Evolutionary conservation across 2,329 filamentous ascomycete species (phyloP), one percentile per base, ranked within the genome.

Genomic region (Verticillium nonalfalfae): DNA sequence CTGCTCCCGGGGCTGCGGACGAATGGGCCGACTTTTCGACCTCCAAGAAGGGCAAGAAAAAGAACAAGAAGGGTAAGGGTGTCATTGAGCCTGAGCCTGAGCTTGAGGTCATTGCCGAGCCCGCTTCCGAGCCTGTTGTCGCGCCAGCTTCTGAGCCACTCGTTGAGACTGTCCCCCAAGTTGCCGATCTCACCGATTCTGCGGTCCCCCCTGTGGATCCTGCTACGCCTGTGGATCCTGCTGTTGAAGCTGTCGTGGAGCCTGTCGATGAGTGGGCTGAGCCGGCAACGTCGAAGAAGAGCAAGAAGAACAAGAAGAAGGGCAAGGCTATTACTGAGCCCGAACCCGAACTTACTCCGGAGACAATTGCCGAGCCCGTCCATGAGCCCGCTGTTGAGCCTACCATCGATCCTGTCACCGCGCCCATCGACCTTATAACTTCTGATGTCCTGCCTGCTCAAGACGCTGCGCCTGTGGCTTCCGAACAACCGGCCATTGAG

Each of bases 31-130:
- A 50, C 6, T 14, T 33, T 18, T 31, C 38, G 14, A 40, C 57
- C 5, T 40, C 57, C 7, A 58, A 58, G 35, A 58, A 58, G 38
- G 57, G 57, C 21, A 58, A 50, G 57, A 58, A 58, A n/a, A 58
- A 58, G 21, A 58, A 58, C 38, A 58, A 71, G 63, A 71, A 73
- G 63, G 65, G 68, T 58, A 68, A 59, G 45, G 40, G 26, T 14
- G n/a, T 18, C n/a, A 35, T 34, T 18, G 10, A 36, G 35, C 35
- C 54, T 34, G 26, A 31, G 26, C 26, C 26, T 31, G 26, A 31
- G 26, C 26, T 31, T 31, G 35, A 36, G 13, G 35, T 36, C 35
- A 36, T 36, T 13, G n/a, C 26, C 15, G 45, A 52, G 35, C 35
- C 35, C 18, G 39, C 26, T 26, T 21, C 45, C 45, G 18, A 52